Base-by-base conservation (phyloP, 192 early-diverging fungal species). In the Mortierella claussenii region DNA sequence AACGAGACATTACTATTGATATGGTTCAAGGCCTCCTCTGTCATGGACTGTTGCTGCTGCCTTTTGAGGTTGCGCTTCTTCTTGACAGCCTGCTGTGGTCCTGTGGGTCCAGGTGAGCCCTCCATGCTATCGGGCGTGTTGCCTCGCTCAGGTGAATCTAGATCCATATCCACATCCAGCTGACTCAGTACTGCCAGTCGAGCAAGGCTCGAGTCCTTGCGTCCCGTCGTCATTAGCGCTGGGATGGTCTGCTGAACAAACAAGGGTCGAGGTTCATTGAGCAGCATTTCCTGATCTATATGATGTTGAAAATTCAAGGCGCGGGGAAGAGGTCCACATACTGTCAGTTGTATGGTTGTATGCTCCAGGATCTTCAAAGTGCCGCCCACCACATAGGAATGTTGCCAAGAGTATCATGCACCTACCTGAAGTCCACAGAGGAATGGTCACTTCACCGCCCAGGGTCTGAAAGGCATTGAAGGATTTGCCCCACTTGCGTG, bases 261-360 rank as follows among this genome's bases (percentile, higher is more conserved):
- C 7, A 51, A 43, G n/a, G 73, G 73, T 42, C 53, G 46, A 13
- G 73, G 58, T 8, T 76, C 73, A 37, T 76, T 76, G n/a, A 76
- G 43, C 7, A 76, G 15, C 73, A 76, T 76, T 20, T 76, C 73
- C 26, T 76, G 73, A 53, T 66, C 73, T 76, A 65, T 18, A 24
- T 46, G 9, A 24, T 26, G 21, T 24, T 26, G 47, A 49, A 24
- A 2, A 49, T n/a, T n/a, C n/a, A n/a, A n/a, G n/a, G n/a, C n/a
- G n/a, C n/a, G n/a, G n/a, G n/a, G n/a, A n/a, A n/a, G n/a, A n/a
- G n/a, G n/a, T n/a, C n/a, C n/a, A n/a, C n/a, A n/a, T n/a, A n/a
- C n/a, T n/a, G n/a, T n/a, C n/a, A n/a, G n/a, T n/a, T n/a, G n/a
- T n/a, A n/a, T n/a, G n/a, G n/a, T n/a, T n/a, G n/a, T n/a, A n/a